Evolutionary conservation across 2,329 filamentous ascomycete genomes (phyloP), one percentile per base, ranked within the genome.

Genomic region (Metarhizium anisopliae): DNA sequence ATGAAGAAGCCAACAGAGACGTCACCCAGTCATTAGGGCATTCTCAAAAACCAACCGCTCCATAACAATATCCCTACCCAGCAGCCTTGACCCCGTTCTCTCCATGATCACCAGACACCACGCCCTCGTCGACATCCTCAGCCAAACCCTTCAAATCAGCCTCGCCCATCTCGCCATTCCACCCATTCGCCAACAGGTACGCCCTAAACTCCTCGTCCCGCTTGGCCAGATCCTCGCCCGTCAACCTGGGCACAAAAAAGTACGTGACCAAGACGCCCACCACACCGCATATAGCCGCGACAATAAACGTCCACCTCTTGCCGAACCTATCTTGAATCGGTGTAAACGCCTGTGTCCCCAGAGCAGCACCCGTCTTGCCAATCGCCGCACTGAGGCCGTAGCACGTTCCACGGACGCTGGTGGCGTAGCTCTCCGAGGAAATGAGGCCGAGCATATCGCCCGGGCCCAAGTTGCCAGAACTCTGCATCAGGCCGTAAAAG

Each of bases 401-500:
- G 49, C 75, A 77, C 8, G 73, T 76, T 0, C 78, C 78, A 10
- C 78, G 67, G 1, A 79, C 75, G n/a, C 74, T 74, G 2, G 78
- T 81, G 0, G 77, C 74, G 58, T 77, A 80, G 1, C 73, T 70
- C 61, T 81, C 78, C 0, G 74, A 77, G 0, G 74, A 77, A 6
- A 80, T 62, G 3, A 80, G 66, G 1, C 76, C 77, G 4, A 80
- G 69, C 66, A 77, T 79, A 45, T 77, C 74, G 0, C 78, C 78
- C 0, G 77, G 77, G 0, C 78, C 77, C 54, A 80, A 63, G 55
- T 79, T 76, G 0, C 76, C 75, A 2, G 70, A 74, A 29, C 71
- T 73, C 58, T 77, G 75, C 70, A 81, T 75, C 4, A 80, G 64
- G 1, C 77, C 77, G 59, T 80, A 80, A 56, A 80, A 73, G 16